Evolutionary conservation across 345 rosid genomes (phyloP), one percentile per base, ranked within the genome.

Genomic region (Garcia nutans): DNA sequence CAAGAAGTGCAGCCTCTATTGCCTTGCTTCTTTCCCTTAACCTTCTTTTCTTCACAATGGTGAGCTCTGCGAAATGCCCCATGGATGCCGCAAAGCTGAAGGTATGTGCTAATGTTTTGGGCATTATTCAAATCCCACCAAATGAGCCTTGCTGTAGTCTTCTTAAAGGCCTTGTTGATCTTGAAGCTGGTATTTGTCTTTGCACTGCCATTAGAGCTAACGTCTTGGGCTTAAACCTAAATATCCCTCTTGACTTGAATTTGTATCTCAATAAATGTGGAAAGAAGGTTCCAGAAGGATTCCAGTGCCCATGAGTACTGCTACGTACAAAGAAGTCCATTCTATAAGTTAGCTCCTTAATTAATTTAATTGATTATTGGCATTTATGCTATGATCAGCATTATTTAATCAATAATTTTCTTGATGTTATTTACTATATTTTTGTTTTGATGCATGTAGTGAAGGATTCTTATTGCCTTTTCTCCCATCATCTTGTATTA

Each of bases 161-260:
- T 52, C 66, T 89, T 44, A 9, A 78, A 65, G 86, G 85, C 20
- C 89, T 89, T 19, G 86, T 44, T 31, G 91, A 82, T 71, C 77
- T 87, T 68, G 89, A 89, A 60, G 89, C 86, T 28, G 87, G 89
- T 0, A 76, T 81, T 74, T 89, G 91, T 82, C 89, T 89, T 56
- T 89, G 89, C 85, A 84, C 88, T 19, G 87, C 86, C 9, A 75
- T 88, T 10, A 85, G 60, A 77, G 87, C 75, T 61, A 86, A 86
- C 47, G 70, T 87, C 50, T 84, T 89, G 28, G 90, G 90, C 7
- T 76, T 80, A 71, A 81, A 83, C 70, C 74, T 89, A 2, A 79
- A 89, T 26, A 15, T 87, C 49, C 89, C 89, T 0, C 4, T 87
- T 60, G 77, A 85, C 13, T 85, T 88, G 37, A 84, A 82, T 44